phyloP scores from a whole-genome alignment of 257 asterid genomes.

The Eustoma russellianum region DNA sequence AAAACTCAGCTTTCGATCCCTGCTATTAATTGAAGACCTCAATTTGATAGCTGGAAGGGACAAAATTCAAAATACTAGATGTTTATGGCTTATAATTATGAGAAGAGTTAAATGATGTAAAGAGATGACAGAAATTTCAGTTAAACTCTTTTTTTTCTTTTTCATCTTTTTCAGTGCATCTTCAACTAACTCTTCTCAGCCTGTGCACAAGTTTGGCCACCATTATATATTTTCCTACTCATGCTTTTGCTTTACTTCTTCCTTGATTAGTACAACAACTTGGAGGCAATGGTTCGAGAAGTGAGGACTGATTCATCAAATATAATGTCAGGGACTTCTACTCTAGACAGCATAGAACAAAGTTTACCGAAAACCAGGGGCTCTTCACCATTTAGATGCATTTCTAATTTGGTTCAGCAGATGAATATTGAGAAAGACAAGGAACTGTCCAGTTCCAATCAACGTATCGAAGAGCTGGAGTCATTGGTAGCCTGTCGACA shows the following conservation, averaged over 20 bases:
- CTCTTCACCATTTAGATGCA: constrained; percentile 92
- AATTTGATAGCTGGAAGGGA: no score
- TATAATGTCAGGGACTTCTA: constrained; percentile 29
- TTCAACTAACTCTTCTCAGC: not conserved
- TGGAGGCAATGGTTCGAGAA: constrained; percentile 68
- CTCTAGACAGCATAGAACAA: constrained; percentile 47
- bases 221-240: constrained; percentile 5
- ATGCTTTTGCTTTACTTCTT: constrained; percentile 10
- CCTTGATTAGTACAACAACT: constrained; percentile 60
- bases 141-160: not conserved
- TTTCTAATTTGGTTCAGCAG: constrained; percentile 71
- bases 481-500: constrained; percentile 50
- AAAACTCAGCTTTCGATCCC: no score
- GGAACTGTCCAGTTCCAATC: constrained; percentile 51
- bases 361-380: constrained; percentile 57
- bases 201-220: not conserved
- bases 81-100: no score
- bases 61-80: no score
- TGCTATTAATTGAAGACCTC: no score
- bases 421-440: constrained; percentile 82
- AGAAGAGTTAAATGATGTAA: no score
- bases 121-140: no score
- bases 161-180: no score
- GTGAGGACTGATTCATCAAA: constrained; percentile 45
- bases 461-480: constrained; percentile 70